Evolutionary conservation across 106 monocot species (phyloP).

Genomic region (Chionographis japonica): DNA sequence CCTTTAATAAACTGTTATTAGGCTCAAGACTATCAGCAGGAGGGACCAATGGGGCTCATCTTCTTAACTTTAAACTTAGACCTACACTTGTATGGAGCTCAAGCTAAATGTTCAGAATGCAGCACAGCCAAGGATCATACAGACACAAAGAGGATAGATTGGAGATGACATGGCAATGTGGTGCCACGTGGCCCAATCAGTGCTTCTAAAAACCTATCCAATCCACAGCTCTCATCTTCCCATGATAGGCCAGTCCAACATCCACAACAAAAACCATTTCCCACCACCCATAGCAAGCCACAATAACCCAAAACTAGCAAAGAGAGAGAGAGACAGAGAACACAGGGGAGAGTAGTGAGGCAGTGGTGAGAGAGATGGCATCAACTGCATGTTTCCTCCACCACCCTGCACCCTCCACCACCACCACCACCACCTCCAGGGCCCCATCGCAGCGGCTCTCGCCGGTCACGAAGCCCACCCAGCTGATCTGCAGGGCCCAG

Average conservation of each 20-base stretch:
- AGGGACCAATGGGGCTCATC: no score
- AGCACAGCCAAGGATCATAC: no score
- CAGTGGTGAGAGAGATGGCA: constrained; percentile 43
- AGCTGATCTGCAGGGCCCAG: constrained; percentile 68
- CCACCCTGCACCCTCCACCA: constrained; percentile 55
- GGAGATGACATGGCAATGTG: background rate
- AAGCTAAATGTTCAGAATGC: no score
- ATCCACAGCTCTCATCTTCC: constrained; percentile 31
- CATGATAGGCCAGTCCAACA: constrained; percentile 10
- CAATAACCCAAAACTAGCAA: background rate
- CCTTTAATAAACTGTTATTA: no score
- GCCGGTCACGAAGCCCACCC: constrained; percentile 22
- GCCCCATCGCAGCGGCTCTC: constrained; percentile 20
- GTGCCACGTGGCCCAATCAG: constrained; percentile 55
- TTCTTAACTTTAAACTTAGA: no score
- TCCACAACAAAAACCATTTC: constrained; percentile 18
- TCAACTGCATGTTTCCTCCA: constrained; percentile 87
- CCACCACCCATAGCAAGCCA: constrained; percentile 7
- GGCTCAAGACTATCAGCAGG: no score
- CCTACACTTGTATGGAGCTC: no score
- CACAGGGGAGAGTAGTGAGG: background rate
- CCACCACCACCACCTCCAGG: constrained; percentile 17
- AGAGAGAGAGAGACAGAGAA: background rate
- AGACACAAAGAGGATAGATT: background rate
- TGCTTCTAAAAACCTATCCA: constrained; percentile 52